A percentile compares a stretch with the other conserved stretches of the same genome.
phyloP scores from a whole-genome alignment of 768 basidiomycete species.

The Serendipita sp. region DNA sequence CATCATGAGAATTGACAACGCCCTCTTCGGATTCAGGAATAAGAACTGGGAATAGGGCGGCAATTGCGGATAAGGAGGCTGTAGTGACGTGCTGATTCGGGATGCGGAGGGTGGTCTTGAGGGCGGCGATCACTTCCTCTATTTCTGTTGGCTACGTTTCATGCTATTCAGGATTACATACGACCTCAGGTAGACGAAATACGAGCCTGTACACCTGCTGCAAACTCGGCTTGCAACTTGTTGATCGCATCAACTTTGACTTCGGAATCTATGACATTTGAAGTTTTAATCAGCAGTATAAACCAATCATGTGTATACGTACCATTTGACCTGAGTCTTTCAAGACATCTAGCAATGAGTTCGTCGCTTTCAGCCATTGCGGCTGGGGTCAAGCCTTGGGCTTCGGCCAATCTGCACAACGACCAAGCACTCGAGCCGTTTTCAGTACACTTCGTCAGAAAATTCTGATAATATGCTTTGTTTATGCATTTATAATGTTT shows the following conservation, averaged over 20 bases:
- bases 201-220: constrained; percentile 50
- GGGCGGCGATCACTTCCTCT: constrained; percentile 47
- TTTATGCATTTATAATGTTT: not conserved
- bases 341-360: not conserved
- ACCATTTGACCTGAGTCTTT: not conserved
- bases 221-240: constrained; percentile 62
- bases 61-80: constrained; percentile 57
- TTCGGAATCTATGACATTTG: constrained; percentile 45
- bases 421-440: not conserved
- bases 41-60: constrained; percentile 47
- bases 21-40: constrained; percentile 16
- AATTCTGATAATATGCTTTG: not conserved
- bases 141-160: constrained; percentile 48
- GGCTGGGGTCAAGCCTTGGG: constrained; percentile 19
- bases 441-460: not conserved
- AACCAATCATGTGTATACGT: constrained; percentile 8
- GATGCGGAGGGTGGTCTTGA: constrained; percentile 62
- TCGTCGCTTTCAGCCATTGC: constrained; percentile 23
- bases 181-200: constrained; percentile 4
- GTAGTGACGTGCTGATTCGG: constrained; percentile 69
- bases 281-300: constrained; percentile 9
- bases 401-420: not conserved
- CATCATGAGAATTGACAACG: constrained; percentile 26
- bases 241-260: constrained; percentile 63
- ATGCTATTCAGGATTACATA: constrained; percentile 7